These are phyloP conservation scores for Lentinula sp. DNA, from an alignment of 768 basidiomycete species.

Conservation along the genomic window DNA sequence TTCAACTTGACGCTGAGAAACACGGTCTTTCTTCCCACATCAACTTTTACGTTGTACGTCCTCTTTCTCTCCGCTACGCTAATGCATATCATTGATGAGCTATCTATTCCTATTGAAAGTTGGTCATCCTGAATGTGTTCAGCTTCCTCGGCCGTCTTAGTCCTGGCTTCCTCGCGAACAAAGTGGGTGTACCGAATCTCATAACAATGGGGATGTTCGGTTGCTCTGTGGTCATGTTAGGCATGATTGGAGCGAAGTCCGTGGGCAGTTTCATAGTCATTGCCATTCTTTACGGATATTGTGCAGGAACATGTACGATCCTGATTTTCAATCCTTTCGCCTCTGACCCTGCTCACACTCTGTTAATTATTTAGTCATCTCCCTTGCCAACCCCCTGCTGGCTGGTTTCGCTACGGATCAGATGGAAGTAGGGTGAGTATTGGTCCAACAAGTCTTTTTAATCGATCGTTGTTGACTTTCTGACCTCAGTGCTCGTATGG, in stretches of 20 bases:
- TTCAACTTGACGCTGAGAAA: slow-evolving; percentile 26
- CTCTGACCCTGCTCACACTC: neutral
- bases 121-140: slow-evolving; percentile 33
- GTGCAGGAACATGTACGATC: slow-evolving; percentile 26
- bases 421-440: slow-evolving; percentile 30
- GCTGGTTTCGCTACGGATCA: slow-evolving; percentile 22
- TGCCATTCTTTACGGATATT: slow-evolving; percentile 25
- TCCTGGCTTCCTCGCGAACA: slow-evolving; percentile 25
- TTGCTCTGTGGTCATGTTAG: slow-evolving; percentile 22
- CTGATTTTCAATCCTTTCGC: neutral
- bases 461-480: neutral
- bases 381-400: slow-evolving; percentile 23
- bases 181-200: slow-evolving; percentile 21
- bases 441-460: too few relatives aligned
- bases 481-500: slow-evolving; percentile 19
- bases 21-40: slow-evolving; percentile 23
- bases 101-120: slow-evolving; percentile 10
- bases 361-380: slow-evolving; percentile 16
- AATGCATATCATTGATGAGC: neutral
- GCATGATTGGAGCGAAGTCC: slow-evolving; percentile 23
- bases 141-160: slow-evolving; percentile 30
- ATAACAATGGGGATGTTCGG: slow-evolving; percentile 15
- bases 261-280: slow-evolving; percentile 19
- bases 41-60: slow-evolving; percentile 30
- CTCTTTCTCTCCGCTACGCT: neutral